Conservation (phyloP, 208 protist species). For the Trypanosoma brucei region DNA sequence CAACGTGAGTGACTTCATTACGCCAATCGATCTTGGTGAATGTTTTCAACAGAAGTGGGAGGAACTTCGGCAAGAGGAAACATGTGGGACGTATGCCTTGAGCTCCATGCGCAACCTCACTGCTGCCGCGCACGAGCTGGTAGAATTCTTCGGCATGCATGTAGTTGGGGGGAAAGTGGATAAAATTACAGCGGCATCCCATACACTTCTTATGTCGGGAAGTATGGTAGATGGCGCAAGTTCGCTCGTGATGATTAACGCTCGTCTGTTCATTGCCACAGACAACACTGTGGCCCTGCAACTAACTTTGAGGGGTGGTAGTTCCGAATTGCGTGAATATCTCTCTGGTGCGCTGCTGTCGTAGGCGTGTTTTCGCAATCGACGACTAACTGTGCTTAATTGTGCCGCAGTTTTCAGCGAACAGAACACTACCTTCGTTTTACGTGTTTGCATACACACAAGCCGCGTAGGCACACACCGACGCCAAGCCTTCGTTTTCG, state of each 20-base stretch:
- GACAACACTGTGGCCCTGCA: conserved; percentile 74
- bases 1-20: conserved; percentile 80
- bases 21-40: conserved; percentile 45
- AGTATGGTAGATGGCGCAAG: conserved; percentile 45
- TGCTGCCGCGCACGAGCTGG: conserved; percentile 70
- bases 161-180: conserved; percentile 67
- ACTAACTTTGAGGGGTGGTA: conserved; percentile 66
- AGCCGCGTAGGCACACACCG: too few species aligned
- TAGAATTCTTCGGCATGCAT: conserved; percentile 84
- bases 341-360: conserved; percentile 59
- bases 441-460: too few species aligned
- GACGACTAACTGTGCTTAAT: background rate
- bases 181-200: conserved; percentile 62
- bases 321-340: conserved; percentile 66
- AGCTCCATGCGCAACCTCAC: conserved; percentile 85
- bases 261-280: conserved; percentile 69
- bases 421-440: background rate
- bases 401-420: background rate
- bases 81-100: conserved; percentile 78
- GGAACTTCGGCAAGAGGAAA: conserved; percentile 42
- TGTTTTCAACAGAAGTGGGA: conserved; percentile 51
- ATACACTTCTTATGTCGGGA: conserved; percentile 79
- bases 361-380: conserved; percentile 16
- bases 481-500: too few species aligned
- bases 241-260: conserved; percentile 70